Evolutionary conservation across 805 yeast species (phyloP).

Genomic region (Monosporozyma aquatica): DNA sequence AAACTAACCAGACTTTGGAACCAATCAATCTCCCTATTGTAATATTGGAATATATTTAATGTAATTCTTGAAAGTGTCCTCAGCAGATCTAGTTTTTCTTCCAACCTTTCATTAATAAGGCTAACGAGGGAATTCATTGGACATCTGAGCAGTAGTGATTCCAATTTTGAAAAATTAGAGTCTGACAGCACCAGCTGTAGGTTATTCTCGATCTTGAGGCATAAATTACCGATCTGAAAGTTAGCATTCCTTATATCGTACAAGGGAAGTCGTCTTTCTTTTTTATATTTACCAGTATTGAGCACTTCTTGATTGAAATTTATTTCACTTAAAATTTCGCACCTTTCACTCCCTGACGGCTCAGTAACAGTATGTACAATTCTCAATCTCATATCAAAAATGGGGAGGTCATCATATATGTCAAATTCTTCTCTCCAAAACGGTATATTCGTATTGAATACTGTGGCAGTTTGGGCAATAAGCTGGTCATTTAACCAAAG

Average conservation of each 20-base stretch:
- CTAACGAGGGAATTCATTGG: not conserved
- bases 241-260: conserved; percentile 31
- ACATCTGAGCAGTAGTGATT: conserved; percentile 43
- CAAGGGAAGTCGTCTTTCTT: conserved; percentile 36
- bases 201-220: conserved; percentile 40
- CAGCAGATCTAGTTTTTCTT: not conserved
- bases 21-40: conserved; percentile 64
- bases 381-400: conserved; percentile 42
- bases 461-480: conserved; percentile 71
- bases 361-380: conserved; percentile 31
- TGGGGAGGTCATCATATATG: conserved; percentile 46
- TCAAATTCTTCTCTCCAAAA: conserved; percentile 79
- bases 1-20: conserved; percentile 56
- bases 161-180: conserved; percentile 50
- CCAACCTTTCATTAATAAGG: not conserved
- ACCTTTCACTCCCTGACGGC: conserved; percentile 32
- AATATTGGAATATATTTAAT: conserved; percentile 43
- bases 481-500: conserved; percentile 61
- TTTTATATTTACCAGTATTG: conserved; percentile 14
- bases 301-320: conserved; percentile 27
- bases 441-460: conserved; percentile 42
- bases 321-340: conserved; percentile 37
- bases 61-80: not conserved
- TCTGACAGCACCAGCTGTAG: conserved; percentile 56
- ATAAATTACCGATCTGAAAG: conserved; percentile 48